These are phyloP conservation scores for Globisporangium splendens DNA, from an alignment of 352 stramenopile genomes.

Conservation along the genomic window DNA sequence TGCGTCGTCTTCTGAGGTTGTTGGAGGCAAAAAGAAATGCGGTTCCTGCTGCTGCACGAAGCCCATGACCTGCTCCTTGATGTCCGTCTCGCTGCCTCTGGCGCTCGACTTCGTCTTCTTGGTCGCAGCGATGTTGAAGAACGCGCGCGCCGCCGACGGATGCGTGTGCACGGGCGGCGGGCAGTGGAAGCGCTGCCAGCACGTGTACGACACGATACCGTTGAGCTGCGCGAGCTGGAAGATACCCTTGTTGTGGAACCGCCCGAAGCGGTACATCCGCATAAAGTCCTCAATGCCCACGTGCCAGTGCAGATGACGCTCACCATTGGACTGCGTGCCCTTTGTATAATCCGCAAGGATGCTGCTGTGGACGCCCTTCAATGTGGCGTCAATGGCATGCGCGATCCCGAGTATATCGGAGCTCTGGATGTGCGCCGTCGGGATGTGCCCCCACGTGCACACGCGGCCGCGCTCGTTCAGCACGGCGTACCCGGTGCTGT, in stretches of 20 bases:
- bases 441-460: constrained; percentile 53
- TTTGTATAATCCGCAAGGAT: constrained; percentile 6
- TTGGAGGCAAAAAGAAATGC: constrained; percentile 16
- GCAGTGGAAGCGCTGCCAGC: constrained; percentile 55
- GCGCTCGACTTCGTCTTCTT: constrained; percentile 21
- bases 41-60: constrained; percentile 54
- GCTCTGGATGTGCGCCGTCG: constrained; percentile 57
- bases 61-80: constrained; percentile 75
- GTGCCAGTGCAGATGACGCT: constrained; percentile 41
- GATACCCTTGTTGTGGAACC: constrained; percentile 80
- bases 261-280: constrained; percentile 71
- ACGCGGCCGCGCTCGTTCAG: constrained; percentile 53
- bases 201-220: constrained; percentile 77
- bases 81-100: constrained; percentile 18
- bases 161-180: constrained; percentile 60
- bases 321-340: too few species aligned
- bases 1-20: neutral
- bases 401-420: constrained; percentile 65
- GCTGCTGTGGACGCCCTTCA: constrained; percentile 27
- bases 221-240: constrained; percentile 87
- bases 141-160: constrained; percentile 63
- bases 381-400: constrained; percentile 38
- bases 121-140: constrained; percentile 37
- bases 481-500: constrained; percentile 72
- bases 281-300: constrained; percentile 87